Evolutionary conservation across 2,329 filamentous ascomycete genomes (phyloP), one percentile per base, ranked within the genome.

Genomic region (Colletotrichum lini): DNA sequence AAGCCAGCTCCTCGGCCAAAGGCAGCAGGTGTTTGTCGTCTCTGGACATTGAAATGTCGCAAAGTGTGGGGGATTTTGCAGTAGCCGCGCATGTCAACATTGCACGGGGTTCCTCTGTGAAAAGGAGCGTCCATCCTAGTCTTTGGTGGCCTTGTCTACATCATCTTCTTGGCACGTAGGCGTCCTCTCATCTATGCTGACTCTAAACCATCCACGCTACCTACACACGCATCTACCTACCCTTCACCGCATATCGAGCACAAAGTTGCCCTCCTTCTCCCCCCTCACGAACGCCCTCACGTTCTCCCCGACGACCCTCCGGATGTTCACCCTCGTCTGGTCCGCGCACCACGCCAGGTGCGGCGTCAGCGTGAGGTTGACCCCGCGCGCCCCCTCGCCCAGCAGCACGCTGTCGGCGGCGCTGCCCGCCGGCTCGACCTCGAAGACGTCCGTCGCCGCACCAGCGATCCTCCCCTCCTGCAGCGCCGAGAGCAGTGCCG

Each of bases 371-470:
- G 79, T 75, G 26, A 77, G 62, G 23, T 80, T 80, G 68, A 76
- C 76, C 53, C 78, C 69, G 26, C 23, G 9, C 13, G 70, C 67
- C 16, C 26, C 68, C 38, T 67, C 52, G 5, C 68, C 63, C 12
- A 74, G 26, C 18, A 74, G 15, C 40, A 74, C 73, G 42, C 65
- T 72, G 8, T 74, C 73, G 23, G 9, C 49, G 7, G 59, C 72
- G 26, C 61, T 67, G 18, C 70, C 73, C 9, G 75, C 74, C 8
- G 76, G 76, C 58, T 73, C 81, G 74, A 64, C 49, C 42, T 65
- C 69, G 15, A 70, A 81, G 38, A 82, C 81, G 68, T 82, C 81
- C 35, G 80, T 76, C 65, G 78, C 80, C 12, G 80, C 80, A n/a
- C 80, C 81, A 7, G 77, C 78, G 40, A 82, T 75, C 47, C 69